phyloP scores from a whole-genome alignment of 306 rosid species.

The Quercus dentata region DNA sequence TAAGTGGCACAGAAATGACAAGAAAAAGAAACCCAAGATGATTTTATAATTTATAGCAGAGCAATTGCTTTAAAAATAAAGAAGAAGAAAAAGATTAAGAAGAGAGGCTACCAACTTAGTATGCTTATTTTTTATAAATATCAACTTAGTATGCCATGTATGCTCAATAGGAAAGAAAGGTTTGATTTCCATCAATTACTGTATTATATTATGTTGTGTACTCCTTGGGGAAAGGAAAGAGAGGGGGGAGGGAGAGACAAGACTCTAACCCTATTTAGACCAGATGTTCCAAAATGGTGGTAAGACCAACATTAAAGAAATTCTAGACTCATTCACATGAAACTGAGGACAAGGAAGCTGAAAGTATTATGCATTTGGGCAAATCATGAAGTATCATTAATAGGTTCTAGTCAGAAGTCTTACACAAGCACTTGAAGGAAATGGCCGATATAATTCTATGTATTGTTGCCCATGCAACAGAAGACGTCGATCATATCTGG shows the following conservation, averaged over 20 bases:
- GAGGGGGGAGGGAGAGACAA: no score
- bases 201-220: no score
- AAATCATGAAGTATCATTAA: slow-evolving; percentile 1
- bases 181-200: background rate
- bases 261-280: no score
- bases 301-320: background rate
- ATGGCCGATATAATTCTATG: slow-evolving; percentile 79
- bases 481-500: slow-evolving; percentile 83
- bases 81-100: background rate
- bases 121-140: background rate
- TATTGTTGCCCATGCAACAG: slow-evolving; percentile 90
- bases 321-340: background rate
- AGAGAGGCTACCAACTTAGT: background rate
- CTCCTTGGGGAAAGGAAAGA: no score
- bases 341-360: slow-evolving; percentile 6
- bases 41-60: background rate
- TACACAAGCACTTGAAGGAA: slow-evolving; percentile 76
- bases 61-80: no score
- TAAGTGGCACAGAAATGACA: background rate
- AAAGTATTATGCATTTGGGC: slow-evolving; percentile 7
- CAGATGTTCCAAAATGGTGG: no score
- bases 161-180: background rate
- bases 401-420: slow-evolving; percentile 35
- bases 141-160: background rate
- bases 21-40: background rate